Evolutionary conservation across 2,329 filamentous ascomycete genomes (phyloP).

Genomic region (Sporothrix mexicana): DNA sequence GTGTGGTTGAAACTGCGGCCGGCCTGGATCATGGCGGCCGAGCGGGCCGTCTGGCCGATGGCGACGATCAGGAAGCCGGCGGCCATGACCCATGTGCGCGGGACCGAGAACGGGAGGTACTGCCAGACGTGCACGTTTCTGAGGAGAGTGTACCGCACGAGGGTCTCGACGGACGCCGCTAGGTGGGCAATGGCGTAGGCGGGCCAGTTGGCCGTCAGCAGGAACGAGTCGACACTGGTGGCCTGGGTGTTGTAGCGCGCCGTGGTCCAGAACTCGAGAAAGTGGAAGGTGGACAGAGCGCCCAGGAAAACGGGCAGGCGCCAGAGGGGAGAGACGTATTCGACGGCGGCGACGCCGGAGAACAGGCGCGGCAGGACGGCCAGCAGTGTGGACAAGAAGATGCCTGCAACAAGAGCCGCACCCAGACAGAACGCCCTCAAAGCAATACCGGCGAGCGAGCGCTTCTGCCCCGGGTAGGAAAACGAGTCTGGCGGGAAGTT

Average conservation of each 20-base stretch:
- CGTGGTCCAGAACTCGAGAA: conserved; percentile 93
- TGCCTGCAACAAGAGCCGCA: conserved; percentile 47
- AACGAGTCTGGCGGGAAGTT: conserved; percentile 41
- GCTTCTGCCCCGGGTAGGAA: conserved; percentile 55
- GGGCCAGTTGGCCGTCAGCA: conserved; percentile 83
- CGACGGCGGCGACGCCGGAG: conserved; percentile 29
- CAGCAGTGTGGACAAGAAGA: conserved; percentile 34
- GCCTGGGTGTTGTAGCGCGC: conserved; percentile 79
- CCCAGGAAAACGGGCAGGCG: conserved; percentile 70
- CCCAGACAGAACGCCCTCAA: conserved; percentile 62
- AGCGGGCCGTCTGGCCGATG: conserved; percentile 76
- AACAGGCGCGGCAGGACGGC: conserved; percentile 16
- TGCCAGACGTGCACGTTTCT: conserved; percentile 47
- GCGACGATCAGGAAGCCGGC: conserved; percentile 69
- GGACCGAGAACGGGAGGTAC: conserved; percentile 52
- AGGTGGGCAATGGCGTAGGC: conserved; percentile 84
- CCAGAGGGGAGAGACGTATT: conserved; percentile 59
- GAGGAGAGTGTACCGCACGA: conserved; percentile 64
- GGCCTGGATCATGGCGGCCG: conserved; percentile 86
- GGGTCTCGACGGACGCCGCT: conserved; percentile 74
- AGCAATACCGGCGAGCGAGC: conserved; percentile 66
- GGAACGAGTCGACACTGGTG: conserved; percentile 76
- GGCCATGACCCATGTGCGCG: conserved; percentile 45
- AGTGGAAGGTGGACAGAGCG: conserved; percentile 83
- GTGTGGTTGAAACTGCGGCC: conserved; percentile 91